A percentile compares a stretch with the other conserved stretches of the same genome.
Conservation (phyloP, 2,329 filamentous ascomycete genomes). For the Onygenales sp. region DNA sequence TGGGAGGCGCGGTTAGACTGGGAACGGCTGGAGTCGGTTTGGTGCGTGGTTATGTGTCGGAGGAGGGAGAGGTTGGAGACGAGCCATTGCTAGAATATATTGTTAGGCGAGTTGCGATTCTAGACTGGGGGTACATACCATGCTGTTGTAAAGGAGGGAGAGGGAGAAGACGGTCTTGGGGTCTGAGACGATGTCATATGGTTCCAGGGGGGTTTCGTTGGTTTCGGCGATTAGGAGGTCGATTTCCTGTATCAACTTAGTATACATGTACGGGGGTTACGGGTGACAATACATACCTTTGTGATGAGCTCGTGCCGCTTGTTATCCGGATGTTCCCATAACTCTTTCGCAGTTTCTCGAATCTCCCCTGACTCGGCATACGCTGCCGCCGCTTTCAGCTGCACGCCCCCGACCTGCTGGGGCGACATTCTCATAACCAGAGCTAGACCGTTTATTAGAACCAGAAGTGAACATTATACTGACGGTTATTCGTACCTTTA, state of each 20-base stretch:
- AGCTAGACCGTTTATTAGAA: conserved; percentile 20
- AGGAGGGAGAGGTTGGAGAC: conserved; percentile 72
- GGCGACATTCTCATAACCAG: conserved; percentile 54
- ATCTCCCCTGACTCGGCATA: conserved; percentile 61
- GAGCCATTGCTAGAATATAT: conserved; percentile 62
- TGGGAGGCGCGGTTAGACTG: conserved; percentile 39
- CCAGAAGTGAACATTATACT: not conserved
- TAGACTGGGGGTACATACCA: conserved; percentile 40
- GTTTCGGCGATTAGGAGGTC: conserved; percentile 43
- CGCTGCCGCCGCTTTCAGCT: conserved; percentile 64
- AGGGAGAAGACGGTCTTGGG: conserved; percentile 75
- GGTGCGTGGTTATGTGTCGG: conserved; percentile 74
- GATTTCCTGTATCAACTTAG: conserved; percentile 35
- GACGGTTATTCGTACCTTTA: conserved; percentile 41
- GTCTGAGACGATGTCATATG: conserved; percentile 80
- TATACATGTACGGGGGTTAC: not conserved
- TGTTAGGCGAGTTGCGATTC: conserved; percentile 8
- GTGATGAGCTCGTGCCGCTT: conserved; percentile 50
- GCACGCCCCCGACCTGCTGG: conserved; percentile 44
- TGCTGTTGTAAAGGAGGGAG: conserved; percentile 87
- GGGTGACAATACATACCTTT: conserved; percentile 33
- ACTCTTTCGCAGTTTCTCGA: conserved; percentile 56
- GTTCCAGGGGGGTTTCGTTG: conserved; percentile 54
- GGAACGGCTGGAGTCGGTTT: conserved; percentile 49
- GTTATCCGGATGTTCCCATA: conserved; percentile 49